A percentile compares a stretch with the other conserved stretches of the same genome.
phyloP scores from a whole-genome alignment of 106 monocot species.

The Cymbidium sinense region DNA sequence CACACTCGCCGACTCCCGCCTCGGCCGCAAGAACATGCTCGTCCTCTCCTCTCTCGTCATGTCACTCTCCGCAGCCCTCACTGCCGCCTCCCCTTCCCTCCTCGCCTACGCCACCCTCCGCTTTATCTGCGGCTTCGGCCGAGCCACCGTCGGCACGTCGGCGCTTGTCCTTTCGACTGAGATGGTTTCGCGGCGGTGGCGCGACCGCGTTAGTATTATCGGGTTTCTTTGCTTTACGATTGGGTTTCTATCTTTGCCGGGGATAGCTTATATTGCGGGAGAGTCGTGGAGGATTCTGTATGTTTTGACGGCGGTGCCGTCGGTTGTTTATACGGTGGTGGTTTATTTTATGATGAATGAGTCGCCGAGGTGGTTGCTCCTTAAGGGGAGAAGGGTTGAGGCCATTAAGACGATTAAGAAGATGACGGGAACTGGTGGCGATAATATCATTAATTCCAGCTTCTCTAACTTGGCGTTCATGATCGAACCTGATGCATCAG shows the following conservation, averaged over 20 bases:
- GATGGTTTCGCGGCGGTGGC: constrained; percentile 12
- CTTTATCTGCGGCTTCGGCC: constrained; percentile 22
- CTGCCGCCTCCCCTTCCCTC: constrained; percentile 11
- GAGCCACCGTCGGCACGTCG: constrained; percentile 16
- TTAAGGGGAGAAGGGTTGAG: too few species aligned
- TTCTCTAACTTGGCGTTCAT: too few species aligned
- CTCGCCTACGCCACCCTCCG: constrained; percentile 17
- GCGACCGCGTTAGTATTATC: constrained; percentile 12
- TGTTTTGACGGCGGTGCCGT: constrained; percentile 19
- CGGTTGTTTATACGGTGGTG: too few species aligned
- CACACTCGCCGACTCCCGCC: constrained; percentile 50
- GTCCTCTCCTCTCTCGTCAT: constrained; percentile 25
- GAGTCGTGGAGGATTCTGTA: constrained; percentile 33
- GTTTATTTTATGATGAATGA: too few species aligned
- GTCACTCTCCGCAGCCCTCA: constrained; percentile 13
- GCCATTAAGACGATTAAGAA: too few species aligned
- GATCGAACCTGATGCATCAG: too few species aligned
- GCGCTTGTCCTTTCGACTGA: constrained; percentile 30
- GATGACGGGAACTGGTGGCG: too few species aligned
- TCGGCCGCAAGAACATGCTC: constrained; percentile 60
- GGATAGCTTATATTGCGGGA: constrained; percentile 14
- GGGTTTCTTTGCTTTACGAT: constrained; percentile 23
- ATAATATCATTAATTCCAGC: too few species aligned
- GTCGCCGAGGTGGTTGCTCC: too few species aligned
- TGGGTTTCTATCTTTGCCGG: too few species aligned